These are phyloP conservation scores for Kodamaea fukazawae DNA, from an alignment of 805 yeast species.

Conservation along the genomic window DNA sequence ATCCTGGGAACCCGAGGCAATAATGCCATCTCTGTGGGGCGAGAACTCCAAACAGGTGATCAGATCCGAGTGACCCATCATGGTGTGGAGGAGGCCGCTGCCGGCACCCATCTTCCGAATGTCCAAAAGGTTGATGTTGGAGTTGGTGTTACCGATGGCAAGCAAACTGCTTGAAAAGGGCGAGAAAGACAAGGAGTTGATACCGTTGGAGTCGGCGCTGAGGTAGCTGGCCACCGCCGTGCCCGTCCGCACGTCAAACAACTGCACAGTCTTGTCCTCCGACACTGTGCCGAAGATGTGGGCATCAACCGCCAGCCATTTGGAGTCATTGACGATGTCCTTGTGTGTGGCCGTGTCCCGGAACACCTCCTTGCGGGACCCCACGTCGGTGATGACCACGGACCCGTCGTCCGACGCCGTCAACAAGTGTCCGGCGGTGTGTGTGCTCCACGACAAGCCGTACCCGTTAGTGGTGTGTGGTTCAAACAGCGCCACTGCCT, in stretches of 20 bases:
- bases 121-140: slow-evolving; percentile 66
- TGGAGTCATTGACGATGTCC: slow-evolving; percentile 71
- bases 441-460: slow-evolving; percentile 66
- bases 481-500: slow-evolving; percentile 28
- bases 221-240: slow-evolving; percentile 26
- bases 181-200: slow-evolving; percentile 67
- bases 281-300: slow-evolving; percentile 67
- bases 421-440: slow-evolving; percentile 46
- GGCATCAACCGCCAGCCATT: slow-evolving; percentile 59
- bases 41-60: slow-evolving; percentile 76
- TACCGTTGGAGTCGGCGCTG: slow-evolving; percentile 34
- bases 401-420: slow-evolving; percentile 67
- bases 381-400: slow-evolving; percentile 59
- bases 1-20: slow-evolving; percentile 77
- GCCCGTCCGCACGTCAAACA: slow-evolving; percentile 52
- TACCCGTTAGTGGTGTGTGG: slow-evolving; percentile 70
- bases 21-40: slow-evolving; percentile 70
- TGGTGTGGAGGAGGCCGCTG: slow-evolving; percentile 53
- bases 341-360: slow-evolving; percentile 32
- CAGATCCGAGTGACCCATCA: slow-evolving; percentile 77
- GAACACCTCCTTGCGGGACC: slow-evolving; percentile 12
- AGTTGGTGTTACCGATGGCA: slow-evolving; percentile 69
- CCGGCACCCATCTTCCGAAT: slow-evolving; percentile 41
- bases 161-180: slow-evolving; percentile 56
- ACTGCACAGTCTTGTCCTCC: slow-evolving; percentile 57